A percentile compares a stretch with the other conserved stretches of the same genome.
These are phyloP conservation scores for Pseudocercospora fuligena DNA, from an alignment of 2,329 filamentous ascomycete genomes.

Conservation along the genomic window DNA sequence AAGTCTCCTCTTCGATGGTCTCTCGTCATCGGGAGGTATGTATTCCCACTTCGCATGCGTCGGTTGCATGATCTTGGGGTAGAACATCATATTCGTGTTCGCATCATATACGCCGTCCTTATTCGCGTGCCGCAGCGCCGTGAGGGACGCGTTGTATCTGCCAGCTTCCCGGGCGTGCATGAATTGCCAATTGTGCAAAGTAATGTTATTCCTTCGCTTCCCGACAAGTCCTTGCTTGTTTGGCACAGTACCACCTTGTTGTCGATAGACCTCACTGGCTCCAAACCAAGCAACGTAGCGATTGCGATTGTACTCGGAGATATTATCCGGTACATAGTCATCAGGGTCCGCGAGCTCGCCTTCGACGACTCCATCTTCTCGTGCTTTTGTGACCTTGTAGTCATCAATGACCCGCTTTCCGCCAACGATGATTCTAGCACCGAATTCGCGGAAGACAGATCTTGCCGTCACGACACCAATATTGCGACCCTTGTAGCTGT, in stretches of 20 bases:
- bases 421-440: slow-evolving; percentile 89
- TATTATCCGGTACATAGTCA: slow-evolving; percentile 74
- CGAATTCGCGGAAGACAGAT: slow-evolving; percentile 96
- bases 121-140: slow-evolving; percentile 70
- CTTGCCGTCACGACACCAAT: slow-evolving; percentile 96
- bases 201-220: slow-evolving; percentile 85
- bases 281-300: slow-evolving; percentile 99
- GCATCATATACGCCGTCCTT: slow-evolving; percentile 84
- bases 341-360: slow-evolving; percentile 91
- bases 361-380: slow-evolving; percentile 78
- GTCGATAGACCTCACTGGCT: slow-evolving; percentile 95
- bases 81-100: slow-evolving; percentile 91
- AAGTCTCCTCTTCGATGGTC: slow-evolving; percentile 32
- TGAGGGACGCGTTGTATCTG: slow-evolving; percentile 79
- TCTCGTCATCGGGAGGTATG: slow-evolving; percentile 53
- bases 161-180: slow-evolving; percentile 92
- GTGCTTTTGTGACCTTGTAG: slow-evolving; percentile 78
- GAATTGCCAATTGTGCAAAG: slow-evolving; percentile 93
- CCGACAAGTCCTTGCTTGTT: slow-evolving; percentile 69
- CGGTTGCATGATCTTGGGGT: slow-evolving; percentile 85
- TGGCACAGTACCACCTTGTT: slow-evolving; percentile 51
- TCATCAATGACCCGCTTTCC: slow-evolving; percentile 86
- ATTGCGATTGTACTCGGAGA: slow-evolving; percentile 95
- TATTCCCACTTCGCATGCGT: slow-evolving; percentile 84
- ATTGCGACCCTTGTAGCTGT: slow-evolving; percentile 96